Evolutionary conservation across 2,329 filamentous ascomycete species (phyloP), one percentile per base, ranked within the genome.

Genomic region (Cladosporium sp.): DNA sequence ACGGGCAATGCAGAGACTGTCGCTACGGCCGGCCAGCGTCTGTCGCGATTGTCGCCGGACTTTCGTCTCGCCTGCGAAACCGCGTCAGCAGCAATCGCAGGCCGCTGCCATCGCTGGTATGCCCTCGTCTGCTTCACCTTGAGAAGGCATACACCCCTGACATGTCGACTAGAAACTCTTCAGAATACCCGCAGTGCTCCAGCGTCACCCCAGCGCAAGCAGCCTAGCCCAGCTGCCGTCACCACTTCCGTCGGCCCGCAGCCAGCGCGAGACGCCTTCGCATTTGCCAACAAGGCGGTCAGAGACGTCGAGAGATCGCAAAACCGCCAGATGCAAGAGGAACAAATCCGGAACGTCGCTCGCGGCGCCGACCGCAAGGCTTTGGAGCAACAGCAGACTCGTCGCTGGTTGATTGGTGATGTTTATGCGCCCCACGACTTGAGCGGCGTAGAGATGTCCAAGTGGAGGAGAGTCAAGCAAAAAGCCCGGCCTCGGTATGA

Each of bases 351-450:
- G n/a, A 43, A n/a, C 9, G 8, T 50, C 13, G 40, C 48, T 32
- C 43, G 50, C n/a, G 38, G 44, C 4, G 35, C 32, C n/a, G 50
- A 46, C 13, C 22, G 50, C 5, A 53, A 46, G 18, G 80, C 82
- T 57, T 82, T 82, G 68, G 71, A 82, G 61, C 75, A 72, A 57
- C 83, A 88, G 70, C 78, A 85, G 70, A 78, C 81, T 34, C 84
- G 91, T 44, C 77, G 79, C 38, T 97, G 87, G 85, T 76, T 77
- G 62, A 63, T 74, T 0, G 93, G 93, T 61, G 91, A 97, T 67
- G 79, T 96, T 49, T 97, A 97, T 72, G 81, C 90, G 55, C 93
- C 93, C 33, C 87, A 91, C 67, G 93, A 98, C 71, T 70, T 98
- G 66, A 86, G 82, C 52, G 78, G 83, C 19, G 73, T 76, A 34